Conservation (phyloP, 2,329 filamentous ascomycete genomes). For the Cladosporium austrohemisphaericum region DNA sequence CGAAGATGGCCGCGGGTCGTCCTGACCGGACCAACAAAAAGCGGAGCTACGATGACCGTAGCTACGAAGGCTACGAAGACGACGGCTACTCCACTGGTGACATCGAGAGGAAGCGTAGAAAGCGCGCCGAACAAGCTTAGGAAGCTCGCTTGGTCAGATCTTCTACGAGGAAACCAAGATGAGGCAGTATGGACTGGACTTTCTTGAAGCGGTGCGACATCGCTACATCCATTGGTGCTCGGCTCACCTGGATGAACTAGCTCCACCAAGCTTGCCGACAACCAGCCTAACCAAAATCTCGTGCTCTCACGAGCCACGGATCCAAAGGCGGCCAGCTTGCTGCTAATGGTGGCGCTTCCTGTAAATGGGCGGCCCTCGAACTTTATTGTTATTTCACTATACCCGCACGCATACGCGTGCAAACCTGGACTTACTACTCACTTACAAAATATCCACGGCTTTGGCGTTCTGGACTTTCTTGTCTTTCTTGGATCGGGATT, state of each 20-base stretch:
- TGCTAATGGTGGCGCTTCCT: not conserved
- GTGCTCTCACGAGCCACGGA: too few relatives aligned
- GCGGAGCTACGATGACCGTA: constrained; percentile 70
- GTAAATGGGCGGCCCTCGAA: not conserved
- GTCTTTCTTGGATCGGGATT: too few relatives aligned
- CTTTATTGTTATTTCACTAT: constrained; percentile 11
- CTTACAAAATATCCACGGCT: constrained; percentile 4
- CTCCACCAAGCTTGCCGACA: too few relatives aligned
- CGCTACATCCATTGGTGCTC: too few relatives aligned
- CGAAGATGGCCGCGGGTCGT: constrained; percentile 48
- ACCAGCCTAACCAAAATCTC: too few relatives aligned
- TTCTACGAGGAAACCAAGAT: not conserved
- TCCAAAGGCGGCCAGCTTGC: not conserved
- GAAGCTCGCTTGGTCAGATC: not conserved
- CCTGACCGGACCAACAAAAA: constrained; percentile 68
- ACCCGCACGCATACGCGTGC: constrained; percentile 4
- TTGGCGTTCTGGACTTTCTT: not conserved
- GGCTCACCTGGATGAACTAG: too few relatives aligned
- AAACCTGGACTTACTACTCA: constrained; percentile 11
- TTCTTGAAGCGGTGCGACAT: too few relatives aligned
- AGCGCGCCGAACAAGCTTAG: constrained; percentile 17
- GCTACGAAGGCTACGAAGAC: constrained; percentile 67
- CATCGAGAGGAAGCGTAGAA: constrained; percentile 48
- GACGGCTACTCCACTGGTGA: constrained; percentile 70
- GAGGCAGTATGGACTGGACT: too few relatives aligned